Evolutionary conservation across 1,139 yeast genomes (phyloP), one percentile per base, ranked within the genome.

Genomic region (Suhomyces bokatorum): DNA sequence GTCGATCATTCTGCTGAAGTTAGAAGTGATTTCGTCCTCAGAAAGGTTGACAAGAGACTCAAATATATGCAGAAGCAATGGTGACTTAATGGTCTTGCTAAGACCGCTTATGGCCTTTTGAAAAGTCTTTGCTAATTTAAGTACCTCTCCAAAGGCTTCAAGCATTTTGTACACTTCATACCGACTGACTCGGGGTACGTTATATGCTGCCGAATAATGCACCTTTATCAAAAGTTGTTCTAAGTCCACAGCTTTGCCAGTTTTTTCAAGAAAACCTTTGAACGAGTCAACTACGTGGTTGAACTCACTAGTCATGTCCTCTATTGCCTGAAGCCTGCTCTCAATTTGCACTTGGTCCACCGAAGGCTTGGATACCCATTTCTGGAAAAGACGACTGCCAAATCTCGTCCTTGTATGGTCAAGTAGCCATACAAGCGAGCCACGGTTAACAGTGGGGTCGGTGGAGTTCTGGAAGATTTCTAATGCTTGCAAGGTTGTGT

Each of bases 281-380:
- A 85, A 60, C 8, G 73, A 64, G 53, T 85, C 91, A 37, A 87
- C 59, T 35, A 81, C 56, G 42, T 78, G 78, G 47, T 67, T 68
- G 46, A 67, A 73, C 1, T 64, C 64, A 4, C 57, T 59, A n/a
- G 69, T 69, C 35, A 90, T 66, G 51, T 84, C 86, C 3, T 74
- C 78, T 3, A 89, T 75, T 0, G 96, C 91, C 32, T 78, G 77
- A 2, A 77, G 66, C 31, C 99, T 73, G 16, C 73, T 71, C 46
- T 76, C 76, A 6, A 90, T 83, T n/a, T 65, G 64, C 0, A 64
- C 68, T 27, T 71, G 64, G 35, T 81, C 72, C 0, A 80, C 64
- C 30, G 91, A 69, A 1, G 99, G 99, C 49, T 77, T 71, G 1
- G 82, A 73, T 0, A 91, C 67, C 99, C 99, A 93, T 40, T 76